Evolutionary conservation across 164 flowering plant genomes (phyloP).

Genomic region (Magnolia sinica): DNA sequence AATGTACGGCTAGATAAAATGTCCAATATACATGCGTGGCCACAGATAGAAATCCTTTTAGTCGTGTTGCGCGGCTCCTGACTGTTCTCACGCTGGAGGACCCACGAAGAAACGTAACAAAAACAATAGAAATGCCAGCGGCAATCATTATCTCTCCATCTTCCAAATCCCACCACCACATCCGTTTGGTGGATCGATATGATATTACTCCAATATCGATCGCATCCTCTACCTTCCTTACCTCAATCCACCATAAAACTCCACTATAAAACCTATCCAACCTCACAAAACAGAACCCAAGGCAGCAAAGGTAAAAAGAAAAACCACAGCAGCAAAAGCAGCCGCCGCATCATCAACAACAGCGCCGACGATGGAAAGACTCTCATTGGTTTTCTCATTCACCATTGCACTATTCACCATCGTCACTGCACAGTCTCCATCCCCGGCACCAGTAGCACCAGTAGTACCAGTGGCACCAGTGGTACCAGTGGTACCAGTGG

Average conservation of each 20-base stretch:
- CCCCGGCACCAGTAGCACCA: not conserved
- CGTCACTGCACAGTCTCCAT: slow-evolving; percentile 3
- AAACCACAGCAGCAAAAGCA: not conserved
- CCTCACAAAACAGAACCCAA: not conserved
- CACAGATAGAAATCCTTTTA: too few relatives aligned
- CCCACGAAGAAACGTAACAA: too few relatives aligned
- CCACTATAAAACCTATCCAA: not conserved
- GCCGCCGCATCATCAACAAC: not conserved
- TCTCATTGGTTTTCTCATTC: not conserved
- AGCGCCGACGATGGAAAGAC: not conserved
- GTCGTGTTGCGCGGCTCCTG: too few relatives aligned
- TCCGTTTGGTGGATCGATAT: not conserved
- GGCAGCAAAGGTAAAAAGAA: not conserved
- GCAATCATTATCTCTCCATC: not conserved
- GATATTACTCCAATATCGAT: not conserved
- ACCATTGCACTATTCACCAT: not conserved
- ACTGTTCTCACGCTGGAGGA: too few relatives aligned
- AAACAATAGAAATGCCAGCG: not conserved
- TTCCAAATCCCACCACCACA: not conserved
- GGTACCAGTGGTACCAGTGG: not conserved
- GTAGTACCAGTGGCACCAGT: not conserved
- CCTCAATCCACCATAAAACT: not conserved
- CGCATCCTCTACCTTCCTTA: not conserved
- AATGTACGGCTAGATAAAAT: too few relatives aligned
- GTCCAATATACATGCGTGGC: too few relatives aligned